A percentile compares a stretch with the other conserved stretches of the same genome.
Evolutionary conservation across 2,329 filamentous ascomycete genomes (phyloP).

Genomic region (Fonsecaea erecta): DNA sequence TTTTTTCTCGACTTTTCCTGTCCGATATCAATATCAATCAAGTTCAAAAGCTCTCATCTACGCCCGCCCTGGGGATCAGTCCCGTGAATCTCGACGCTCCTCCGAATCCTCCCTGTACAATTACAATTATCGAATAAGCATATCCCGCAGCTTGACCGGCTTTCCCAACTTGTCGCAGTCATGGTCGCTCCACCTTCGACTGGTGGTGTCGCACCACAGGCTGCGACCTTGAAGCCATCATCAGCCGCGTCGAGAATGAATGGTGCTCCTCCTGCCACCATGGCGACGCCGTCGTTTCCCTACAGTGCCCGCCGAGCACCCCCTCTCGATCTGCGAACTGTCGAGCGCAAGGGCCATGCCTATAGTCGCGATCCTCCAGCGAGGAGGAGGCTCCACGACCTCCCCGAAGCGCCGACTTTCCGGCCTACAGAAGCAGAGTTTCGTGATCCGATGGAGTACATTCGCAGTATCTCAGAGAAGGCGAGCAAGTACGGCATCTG

Average conservation of each 20-base stretch:
- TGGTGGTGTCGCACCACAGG: slow-evolving; percentile 40
- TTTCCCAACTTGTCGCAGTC: slow-evolving; percentile 37
- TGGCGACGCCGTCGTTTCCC: slow-evolving; percentile 57
- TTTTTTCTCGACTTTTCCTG: slow-evolving; percentile 28
- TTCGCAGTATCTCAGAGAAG: slow-evolving; percentile 86
- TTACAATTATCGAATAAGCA: slow-evolving; percentile 4
- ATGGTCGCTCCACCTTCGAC: slow-evolving; percentile 54
- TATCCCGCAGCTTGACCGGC: slow-evolving; percentile 7
- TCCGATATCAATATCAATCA: slow-evolving; percentile 9
- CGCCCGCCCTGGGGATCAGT: neutral
- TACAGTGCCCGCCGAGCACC: slow-evolving; percentile 67
- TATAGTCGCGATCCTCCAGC: slow-evolving; percentile 76
- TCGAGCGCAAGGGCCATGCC: slow-evolving; percentile 86
- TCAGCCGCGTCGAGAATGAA: slow-evolving; percentile 45
- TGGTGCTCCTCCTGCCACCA: slow-evolving; percentile 50
- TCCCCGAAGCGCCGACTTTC: slow-evolving; percentile 89
- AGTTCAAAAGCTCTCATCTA: neutral
- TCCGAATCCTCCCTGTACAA: neutral
- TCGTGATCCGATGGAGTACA: slow-evolving; percentile 90
- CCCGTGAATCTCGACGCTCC: neutral
- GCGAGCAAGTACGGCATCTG: slow-evolving; percentile 87
- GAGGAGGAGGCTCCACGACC: slow-evolving; percentile 77
- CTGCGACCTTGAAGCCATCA: slow-evolving; percentile 30
- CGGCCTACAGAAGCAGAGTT: slow-evolving; percentile 91
- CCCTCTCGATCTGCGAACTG: slow-evolving; percentile 81